phyloP scores from a whole-genome alignment of 148 eudicot genomes.

The Rhododendron ovatum region DNA sequence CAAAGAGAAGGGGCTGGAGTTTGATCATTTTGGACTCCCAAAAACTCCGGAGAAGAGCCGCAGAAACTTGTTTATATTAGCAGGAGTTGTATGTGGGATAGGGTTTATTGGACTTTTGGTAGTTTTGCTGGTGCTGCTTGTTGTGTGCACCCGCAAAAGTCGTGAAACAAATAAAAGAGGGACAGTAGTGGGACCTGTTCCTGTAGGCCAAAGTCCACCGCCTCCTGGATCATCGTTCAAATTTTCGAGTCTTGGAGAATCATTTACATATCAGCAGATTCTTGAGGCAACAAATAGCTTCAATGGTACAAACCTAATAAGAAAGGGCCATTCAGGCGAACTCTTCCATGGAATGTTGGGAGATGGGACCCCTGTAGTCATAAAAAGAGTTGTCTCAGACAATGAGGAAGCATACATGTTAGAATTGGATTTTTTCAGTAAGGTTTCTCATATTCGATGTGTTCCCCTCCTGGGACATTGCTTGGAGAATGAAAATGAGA shows the following conservation, averaged over 20 bases:
- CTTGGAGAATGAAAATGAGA: conserved; percentile 80
- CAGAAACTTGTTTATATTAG: conserved; percentile 50
- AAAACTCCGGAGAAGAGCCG: conserved; percentile 32
- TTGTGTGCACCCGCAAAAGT: conserved; percentile 48
- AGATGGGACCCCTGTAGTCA: conserved; percentile 62
- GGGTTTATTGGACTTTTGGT: conserved; percentile 39
- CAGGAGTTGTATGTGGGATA: conserved; percentile 60
- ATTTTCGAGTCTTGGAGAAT: conserved; percentile 57
- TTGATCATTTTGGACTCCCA: conserved; percentile 69
- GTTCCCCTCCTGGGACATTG: conserved; percentile 89
- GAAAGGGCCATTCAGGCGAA: conserved; percentile 90
- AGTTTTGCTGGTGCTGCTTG: conserved; percentile 33
- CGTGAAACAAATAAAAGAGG: conserved; percentile 40
- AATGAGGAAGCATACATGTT: conserved; percentile 55
- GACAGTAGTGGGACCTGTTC: conserved; percentile 57
- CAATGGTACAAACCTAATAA: conserved; percentile 56
- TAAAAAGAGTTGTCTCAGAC: conserved; percentile 55
- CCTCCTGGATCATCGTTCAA: conserved; percentile 41
- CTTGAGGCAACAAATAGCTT: conserved; percentile 63
- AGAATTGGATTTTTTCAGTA: conserved; percentile 83
- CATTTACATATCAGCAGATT: conserved; percentile 74
- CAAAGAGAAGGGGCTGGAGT: conserved; percentile 41
- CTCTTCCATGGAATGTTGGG: conserved; percentile 62
- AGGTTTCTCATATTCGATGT: conserved; percentile 68
- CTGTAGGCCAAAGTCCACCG: conserved; percentile 41